Conservation (phyloP, 768 basidiomycete genomes). For the Lactarius psammicola region DNA sequence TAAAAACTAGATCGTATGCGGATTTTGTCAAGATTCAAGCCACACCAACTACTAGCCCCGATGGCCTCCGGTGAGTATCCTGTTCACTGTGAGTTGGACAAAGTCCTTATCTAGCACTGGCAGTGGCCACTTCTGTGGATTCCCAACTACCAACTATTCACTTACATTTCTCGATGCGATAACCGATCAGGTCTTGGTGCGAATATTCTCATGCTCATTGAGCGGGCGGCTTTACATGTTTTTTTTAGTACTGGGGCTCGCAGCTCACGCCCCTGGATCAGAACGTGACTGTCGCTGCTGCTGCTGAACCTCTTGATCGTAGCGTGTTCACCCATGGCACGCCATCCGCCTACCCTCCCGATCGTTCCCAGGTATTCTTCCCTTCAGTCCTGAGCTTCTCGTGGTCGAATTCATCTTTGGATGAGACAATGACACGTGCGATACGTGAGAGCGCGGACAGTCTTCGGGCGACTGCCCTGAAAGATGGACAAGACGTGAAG, state of each 20-base stretch:
- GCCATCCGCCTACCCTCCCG: no score
- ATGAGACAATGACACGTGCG: no score
- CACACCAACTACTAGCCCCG: not conserved
- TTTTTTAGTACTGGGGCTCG: not conserved
- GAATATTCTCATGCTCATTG: not conserved
- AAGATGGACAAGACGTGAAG: not conserved
- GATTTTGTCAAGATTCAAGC: not conserved
- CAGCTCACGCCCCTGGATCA: no score
- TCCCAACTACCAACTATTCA: not conserved
- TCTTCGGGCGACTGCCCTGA: not conserved
- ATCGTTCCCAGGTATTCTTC: slow-evolving; percentile 38
- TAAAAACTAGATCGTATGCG: not conserved
- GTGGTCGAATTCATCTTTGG: no score
- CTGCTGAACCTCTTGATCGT: no score
- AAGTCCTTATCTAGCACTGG: not conserved
- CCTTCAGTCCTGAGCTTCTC: slow-evolving; percentile 27
- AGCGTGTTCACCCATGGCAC: no score
- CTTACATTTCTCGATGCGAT: not conserved
- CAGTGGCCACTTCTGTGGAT: not conserved
- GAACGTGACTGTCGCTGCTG: no score
- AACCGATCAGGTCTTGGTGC: not conserved
- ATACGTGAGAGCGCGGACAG: not conserved
- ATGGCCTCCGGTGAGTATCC: not conserved
- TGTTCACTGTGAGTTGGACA: not conserved
- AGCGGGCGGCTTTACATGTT: not conserved